Base-by-base conservation (phyloP, 768 basidiomycete species). In the Pluteus cervinus region DNA sequence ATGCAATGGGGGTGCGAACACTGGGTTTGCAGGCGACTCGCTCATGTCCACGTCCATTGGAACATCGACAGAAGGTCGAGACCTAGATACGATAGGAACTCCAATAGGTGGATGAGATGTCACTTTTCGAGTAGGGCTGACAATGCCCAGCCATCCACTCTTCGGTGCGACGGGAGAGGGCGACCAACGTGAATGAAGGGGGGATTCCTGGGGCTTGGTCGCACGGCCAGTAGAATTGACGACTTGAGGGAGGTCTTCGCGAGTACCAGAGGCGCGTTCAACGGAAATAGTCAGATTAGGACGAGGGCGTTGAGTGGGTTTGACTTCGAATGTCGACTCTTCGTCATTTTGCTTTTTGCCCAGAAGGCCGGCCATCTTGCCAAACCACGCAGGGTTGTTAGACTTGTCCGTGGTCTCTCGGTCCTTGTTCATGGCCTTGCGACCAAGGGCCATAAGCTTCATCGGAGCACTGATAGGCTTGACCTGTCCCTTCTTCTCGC, bases 371-470 rank as follows among this genome's bases (percentile, higher is more conserved):
- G 51, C 45, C 41, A 71, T 41, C 10, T 58, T 62, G 26, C 56
- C 56, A 43, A 66, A 58, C 71, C 68, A 71, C 23, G 46, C 45
- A 9, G 42, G 28, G 28, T 42, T 45, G 8, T 36, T 35, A 10
- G 44, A 44, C 5, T 20, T 23, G 25, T 46, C 36, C 26, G 26
- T 28, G 9, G 52, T 50, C 26, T 60, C 62, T 11, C 62, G 61
- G 12, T 22, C 46, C 38, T 55, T 52, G 23, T 54, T 56, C 18
- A 58, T 42, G 15, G 60, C 58, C 50, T 63, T 73, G 45, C 62
- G 62, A 8, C 72, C 66, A 37, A 74, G 45, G 16, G 69, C 62
- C 54, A 66, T 60, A 16, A 74, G 49, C 53, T 62, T 75, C 49
- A 57, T 63, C 22, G 65, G 53, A 33, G 51, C 53, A 36, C 52